Base-by-base conservation (phyloP, 169 alveolate species). In the Plasmodium falciparum region DNA sequence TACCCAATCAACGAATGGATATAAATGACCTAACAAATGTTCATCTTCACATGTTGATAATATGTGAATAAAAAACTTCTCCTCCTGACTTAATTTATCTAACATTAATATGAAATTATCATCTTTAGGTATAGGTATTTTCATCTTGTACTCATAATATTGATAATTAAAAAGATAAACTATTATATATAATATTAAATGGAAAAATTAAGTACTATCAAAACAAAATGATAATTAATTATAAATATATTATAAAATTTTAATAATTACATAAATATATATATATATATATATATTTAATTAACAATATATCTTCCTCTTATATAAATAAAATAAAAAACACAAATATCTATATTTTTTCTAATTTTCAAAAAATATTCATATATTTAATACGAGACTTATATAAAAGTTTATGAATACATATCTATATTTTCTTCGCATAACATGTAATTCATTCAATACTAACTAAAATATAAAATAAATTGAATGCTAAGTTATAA, bases 1-100 rank as follows among this genome's bases (percentile, higher is more conserved):
- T 26, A 94, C 94, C 97, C 97, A 94, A 29, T 94, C 96, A n/a
- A 95, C 89, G 54, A 94, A 94, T 8, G 94, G 83, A 49, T 75
- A 72, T 47, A 94, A 88, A 70, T 94, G 97, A 22, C 76, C 69
- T 78, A 76, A 58, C 50, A 94, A 67, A 33, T 83, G 91, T 20
- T 88, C 76, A 45, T 63, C 62, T 13, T 78, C 88, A 74, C 95
- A 94, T 43, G 95, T 72, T 54, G 94, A 65, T 50, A 94, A 74
- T 2, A 89, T 49, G 75, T 93, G 93, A 17, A 94, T 93, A 88
- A 66, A 94, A 67, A 88, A 85, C 83, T 93, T 91, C 80, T 94
- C 95, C 54, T 91, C 92, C 22, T 92, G 86, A 93, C 93, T 92
- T 22, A 94, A 90, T 47, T 93, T 75, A 43, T 93, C 95, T 65